Evolutionary conservation across 495 filamentous ascomycete genomes (phyloP), one percentile per base, ranked within the genome.

Genomic region (Emericellopsis terricola): DNA sequence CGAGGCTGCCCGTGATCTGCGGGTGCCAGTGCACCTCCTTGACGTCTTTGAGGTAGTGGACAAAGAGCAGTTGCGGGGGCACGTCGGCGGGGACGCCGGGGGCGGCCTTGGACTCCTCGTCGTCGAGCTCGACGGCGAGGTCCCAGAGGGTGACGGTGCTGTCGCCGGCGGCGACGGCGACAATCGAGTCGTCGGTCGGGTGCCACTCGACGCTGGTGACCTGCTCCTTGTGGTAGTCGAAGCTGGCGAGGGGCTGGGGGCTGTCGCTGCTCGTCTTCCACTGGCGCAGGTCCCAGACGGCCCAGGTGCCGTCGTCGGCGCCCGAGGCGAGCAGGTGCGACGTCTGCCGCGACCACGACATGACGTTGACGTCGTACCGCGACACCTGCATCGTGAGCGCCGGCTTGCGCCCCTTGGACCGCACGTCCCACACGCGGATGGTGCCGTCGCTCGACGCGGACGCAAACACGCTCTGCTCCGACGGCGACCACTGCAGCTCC

Each of bases 121-220:
- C 89, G 45, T 97, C 89, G 37, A 96, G 43, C 57, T 97, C 89
- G 26, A 97, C 89, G 3, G 83, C 80, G 50, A 97, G 51, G 76
- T 97, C 89, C 89, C 89, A 97, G 29, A 94, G 60, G 1, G 89
- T 94, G 16, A 94, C 67, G 8, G 86, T 93, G 50, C 85, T 86
- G 52, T 97, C 89, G 13, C 84, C 89, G 2, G 82, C 82, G 7
- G 81, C 86, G 14, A 94, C 84, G 5, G 81, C 80, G 11, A 97
- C 74, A 37, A 94, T 87, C 52, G 76, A 84, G 57, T 97, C 87
- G 43, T 97, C 89, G 2, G 79, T 80, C 11, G 89, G 89, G 55
- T 97, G 87, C 85, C 91, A 97, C 57, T 97, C 87, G 15, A 97
- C 67, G 49, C 78, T 83, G 11, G 89, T 96, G 47, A 97, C 81